Evolutionary conservation across 1,139 yeast species (phyloP).

Genomic region (Suhomyces bokatorum): DNA sequence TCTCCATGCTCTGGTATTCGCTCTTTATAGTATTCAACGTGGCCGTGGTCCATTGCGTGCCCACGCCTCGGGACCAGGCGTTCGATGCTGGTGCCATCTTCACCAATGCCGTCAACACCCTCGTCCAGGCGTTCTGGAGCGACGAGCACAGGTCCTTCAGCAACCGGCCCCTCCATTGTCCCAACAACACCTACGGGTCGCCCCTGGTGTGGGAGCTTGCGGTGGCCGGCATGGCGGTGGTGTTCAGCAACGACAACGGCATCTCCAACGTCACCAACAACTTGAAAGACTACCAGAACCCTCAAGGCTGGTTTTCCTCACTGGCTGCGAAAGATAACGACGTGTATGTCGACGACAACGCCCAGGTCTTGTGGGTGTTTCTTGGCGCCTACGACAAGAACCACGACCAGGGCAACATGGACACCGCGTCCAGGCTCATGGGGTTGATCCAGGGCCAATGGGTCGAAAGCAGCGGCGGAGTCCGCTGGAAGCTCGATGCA

Average conservation of each 20-base stretch:
- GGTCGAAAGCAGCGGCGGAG: constrained; percentile 15
- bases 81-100: constrained; percentile 3
- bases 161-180: constrained; percentile 11
- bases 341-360: constrained; percentile 18
- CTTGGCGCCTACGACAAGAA: constrained; percentile 13
- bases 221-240: constrained; percentile 16
- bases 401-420: constrained; percentile 9
- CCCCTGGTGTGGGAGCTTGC: constrained; percentile 17
- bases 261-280: constrained; percentile 10
- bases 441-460: constrained; percentile 13
- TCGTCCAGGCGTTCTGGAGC: constrained; percentile 15
- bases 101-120: constrained; percentile 2
- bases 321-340: constrained; percentile 16
- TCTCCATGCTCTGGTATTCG: constrained; percentile 2
- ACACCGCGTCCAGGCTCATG: constrained; percentile 12
- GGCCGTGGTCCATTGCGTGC: neutral
- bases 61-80: neutral
- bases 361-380: constrained; percentile 19
- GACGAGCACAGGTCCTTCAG: constrained; percentile 8
- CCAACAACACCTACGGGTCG: constrained; percentile 1
- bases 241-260: constrained; percentile 8
- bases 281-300: constrained; percentile 12
- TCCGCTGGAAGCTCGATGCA: constrained; percentile 15
- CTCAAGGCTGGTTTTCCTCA: constrained; percentile 17
- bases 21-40: neutral